These are phyloP conservation scores for Euphorbia lathyris DNA, from an alignment of 345 rosid genomes.

Conservation along the genomic window DNA sequence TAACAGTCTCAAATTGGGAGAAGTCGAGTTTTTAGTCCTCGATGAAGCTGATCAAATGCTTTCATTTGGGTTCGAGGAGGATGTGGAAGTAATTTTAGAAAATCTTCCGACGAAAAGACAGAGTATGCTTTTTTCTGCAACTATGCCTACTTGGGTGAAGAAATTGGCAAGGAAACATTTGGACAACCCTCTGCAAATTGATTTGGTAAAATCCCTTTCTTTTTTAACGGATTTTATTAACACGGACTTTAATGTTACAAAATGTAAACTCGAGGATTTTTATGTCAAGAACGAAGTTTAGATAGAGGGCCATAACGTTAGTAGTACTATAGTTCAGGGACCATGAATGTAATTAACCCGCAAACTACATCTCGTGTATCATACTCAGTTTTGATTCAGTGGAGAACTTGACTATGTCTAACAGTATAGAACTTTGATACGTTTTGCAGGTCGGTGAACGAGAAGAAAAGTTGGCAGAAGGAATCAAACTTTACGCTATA, in stretches of 20 bases:
- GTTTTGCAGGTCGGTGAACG: slow-evolving; percentile 75
- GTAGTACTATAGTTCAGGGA: too few species aligned
- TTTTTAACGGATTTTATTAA: background rate
- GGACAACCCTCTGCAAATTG: slow-evolving; percentile 83
- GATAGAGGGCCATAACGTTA: too few species aligned
- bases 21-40: slow-evolving; percentile 89
- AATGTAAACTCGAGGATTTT: too few species aligned
- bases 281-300: too few species aligned
- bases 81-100: slow-evolving; percentile 79
- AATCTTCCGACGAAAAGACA: slow-evolving; percentile 81
- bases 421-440: slow-evolving; percentile 5
- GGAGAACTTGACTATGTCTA: background rate
- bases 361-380: background rate
- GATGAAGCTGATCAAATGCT: slow-evolving; percentile 99
- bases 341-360: too few species aligned
- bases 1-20: slow-evolving; percentile 72
- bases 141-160: slow-evolving; percentile 97
- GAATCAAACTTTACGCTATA: slow-evolving; percentile 85
- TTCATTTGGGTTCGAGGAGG: slow-evolving; percentile 98
- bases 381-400: background rate
- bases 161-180: slow-evolving; percentile 86
- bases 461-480: slow-evolving; percentile 94
- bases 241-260: too few species aligned
- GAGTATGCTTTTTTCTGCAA: slow-evolving; percentile 99
- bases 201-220: slow-evolving; percentile 52